Conservation (phyloP, 2,329 filamentous ascomycete species). For the Diaporthe sp. region DNA sequence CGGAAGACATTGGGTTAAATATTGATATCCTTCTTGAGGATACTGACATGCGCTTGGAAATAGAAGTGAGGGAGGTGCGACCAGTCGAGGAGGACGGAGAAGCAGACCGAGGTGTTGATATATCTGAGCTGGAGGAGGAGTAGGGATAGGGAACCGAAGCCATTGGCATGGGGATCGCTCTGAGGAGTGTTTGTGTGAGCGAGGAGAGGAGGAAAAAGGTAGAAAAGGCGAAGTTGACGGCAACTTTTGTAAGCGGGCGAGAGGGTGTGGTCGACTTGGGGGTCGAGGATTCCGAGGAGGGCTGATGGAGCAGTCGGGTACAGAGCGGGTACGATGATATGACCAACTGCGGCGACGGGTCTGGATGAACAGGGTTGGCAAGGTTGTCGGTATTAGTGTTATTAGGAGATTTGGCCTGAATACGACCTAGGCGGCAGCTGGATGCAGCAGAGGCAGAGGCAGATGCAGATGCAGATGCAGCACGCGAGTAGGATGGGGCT, state of each 20-base stretch:
- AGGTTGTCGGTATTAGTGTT: slow-evolving; percentile 31
- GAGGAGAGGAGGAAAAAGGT: slow-evolving; percentile 39
- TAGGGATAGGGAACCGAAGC: slow-evolving; percentile 62
- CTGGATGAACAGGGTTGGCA: slow-evolving; percentile 36
- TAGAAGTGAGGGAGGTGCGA: slow-evolving; percentile 64
- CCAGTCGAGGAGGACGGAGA: slow-evolving; percentile 66
- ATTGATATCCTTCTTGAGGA: slow-evolving; percentile 65
- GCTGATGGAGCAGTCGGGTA: slow-evolving; percentile 30
- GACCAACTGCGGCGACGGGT: slow-evolving; percentile 38
- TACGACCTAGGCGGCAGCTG: slow-evolving; percentile 19
- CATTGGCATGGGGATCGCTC: slow-evolving; percentile 54
- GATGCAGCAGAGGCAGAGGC: slow-evolving; percentile 25
- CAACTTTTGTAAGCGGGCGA: slow-evolving; percentile 31
- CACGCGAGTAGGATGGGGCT: slow-evolving; percentile 33
- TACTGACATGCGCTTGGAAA: slow-evolving; percentile 66
- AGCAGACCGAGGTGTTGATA: slow-evolving; percentile 68
- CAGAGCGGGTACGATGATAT: slow-evolving; percentile 37
- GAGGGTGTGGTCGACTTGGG: slow-evolving; percentile 15
- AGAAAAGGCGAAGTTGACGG: slow-evolving; percentile 36
- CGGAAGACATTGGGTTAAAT: slow-evolving; percentile 68
- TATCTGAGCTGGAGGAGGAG: slow-evolving; percentile 62
- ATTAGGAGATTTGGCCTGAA: slow-evolving; percentile 27
- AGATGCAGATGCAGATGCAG: slow-evolving; percentile 26
- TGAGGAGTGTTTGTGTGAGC: slow-evolving; percentile 42
- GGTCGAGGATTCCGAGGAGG: slow-evolving; percentile 36